Base-by-base conservation (phyloP, 176 grass and related monocot species). In the Pharus latifolius region DNA sequence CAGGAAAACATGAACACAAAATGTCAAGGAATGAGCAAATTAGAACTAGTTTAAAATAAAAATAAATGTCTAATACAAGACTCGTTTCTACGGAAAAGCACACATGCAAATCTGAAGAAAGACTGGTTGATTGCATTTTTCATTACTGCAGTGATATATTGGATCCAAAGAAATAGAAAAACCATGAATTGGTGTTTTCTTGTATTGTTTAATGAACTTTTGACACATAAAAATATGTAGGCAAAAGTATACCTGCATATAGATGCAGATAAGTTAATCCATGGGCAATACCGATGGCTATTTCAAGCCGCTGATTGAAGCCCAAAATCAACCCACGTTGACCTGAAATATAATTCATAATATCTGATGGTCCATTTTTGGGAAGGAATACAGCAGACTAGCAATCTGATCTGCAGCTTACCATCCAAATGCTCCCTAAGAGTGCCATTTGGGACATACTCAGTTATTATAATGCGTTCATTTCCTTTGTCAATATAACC, bases 361-460 rank as follows among this genome's bases (percentile, higher is more conserved):
- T 41, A 67, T 72, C 14, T 67, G 10, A 77, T 7, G 40, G 16
- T 61, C 20, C 14, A 33, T 41, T 38, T 58, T 64, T 62, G 28
- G 8, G 38, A 60, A 42, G 44, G 34, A 67, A 80, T 35, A 60
- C 31, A 71, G 70, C 35, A 71, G 60, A 79, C 14, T 9, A 88
- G 26, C 46, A 76, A 73, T 15, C 13, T 64, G 27, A 59, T 76
- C 81, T 81, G 47, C 22, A 82, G 52, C 77, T 84, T 94, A 99
- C 95, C 95, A 86, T 99, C 90, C 65, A 99, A 85, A 82, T 99
- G 95, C 14, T 99, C 95, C 75, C 95, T 88, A 58, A 99, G 84
- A 62, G 78, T 91, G 43, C 95, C 95, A 85, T 99, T 94, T 70
- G 90, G 49, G 64, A 94, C 82, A 49, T 88, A 94, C 59, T 99